Conservation (phyloP, 495 filamentous ascomycete genomes). For the Penicillium pulvis region DNA sequence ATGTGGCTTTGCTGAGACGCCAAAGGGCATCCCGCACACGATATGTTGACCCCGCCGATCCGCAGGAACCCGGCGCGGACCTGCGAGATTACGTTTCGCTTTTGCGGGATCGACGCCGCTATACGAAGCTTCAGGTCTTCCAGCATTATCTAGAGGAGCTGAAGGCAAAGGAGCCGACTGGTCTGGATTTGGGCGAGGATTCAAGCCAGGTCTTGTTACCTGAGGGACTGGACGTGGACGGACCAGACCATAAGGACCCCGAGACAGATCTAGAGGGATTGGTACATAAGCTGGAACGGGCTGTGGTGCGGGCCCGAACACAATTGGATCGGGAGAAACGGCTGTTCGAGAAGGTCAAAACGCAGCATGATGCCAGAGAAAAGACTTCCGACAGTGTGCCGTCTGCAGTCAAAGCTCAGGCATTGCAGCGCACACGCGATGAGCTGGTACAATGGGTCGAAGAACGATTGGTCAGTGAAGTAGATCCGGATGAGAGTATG, state of each 20-base stretch:
- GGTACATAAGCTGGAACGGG: conserved; percentile 63
- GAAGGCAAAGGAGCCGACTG: conserved; percentile 38
- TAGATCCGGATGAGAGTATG: conserved; percentile 39
- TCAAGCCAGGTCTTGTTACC: conserved; percentile 49
- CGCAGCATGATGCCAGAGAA: conserved; percentile 28
- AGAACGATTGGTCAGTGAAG: conserved; percentile 59
- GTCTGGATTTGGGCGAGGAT: conserved; percentile 48
- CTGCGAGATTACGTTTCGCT: conserved; percentile 55
- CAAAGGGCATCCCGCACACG: conserved; percentile 15
- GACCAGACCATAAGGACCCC: conserved; percentile 5
- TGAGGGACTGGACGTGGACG: conserved; percentile 26
- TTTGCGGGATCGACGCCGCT: conserved; percentile 54
- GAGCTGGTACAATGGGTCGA: conserved; percentile 76
- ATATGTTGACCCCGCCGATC: conserved; percentile 26
- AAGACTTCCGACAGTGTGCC: conserved; percentile 10
- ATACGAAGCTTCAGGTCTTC: conserved; percentile 58
- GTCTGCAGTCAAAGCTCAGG: conserved; percentile 43
- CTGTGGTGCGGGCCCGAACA: conserved; percentile 63
- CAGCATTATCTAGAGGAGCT: conserved; percentile 47
- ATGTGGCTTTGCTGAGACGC: conserved; percentile 24
- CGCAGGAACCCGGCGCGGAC: conserved; percentile 34
- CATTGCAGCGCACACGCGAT: conserved; percentile 58
- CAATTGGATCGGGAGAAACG: conserved; percentile 63
- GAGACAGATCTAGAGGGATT: conserved; percentile 48
- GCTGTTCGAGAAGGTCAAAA: conserved; percentile 58